Percentiles rank a stretch among this genome's conserved stretches.
These are phyloP conservation scores for Macrophomina tecta DNA, from an alignment of 2,329 filamentous ascomycete genomes.

Conservation along the genomic window DNA sequence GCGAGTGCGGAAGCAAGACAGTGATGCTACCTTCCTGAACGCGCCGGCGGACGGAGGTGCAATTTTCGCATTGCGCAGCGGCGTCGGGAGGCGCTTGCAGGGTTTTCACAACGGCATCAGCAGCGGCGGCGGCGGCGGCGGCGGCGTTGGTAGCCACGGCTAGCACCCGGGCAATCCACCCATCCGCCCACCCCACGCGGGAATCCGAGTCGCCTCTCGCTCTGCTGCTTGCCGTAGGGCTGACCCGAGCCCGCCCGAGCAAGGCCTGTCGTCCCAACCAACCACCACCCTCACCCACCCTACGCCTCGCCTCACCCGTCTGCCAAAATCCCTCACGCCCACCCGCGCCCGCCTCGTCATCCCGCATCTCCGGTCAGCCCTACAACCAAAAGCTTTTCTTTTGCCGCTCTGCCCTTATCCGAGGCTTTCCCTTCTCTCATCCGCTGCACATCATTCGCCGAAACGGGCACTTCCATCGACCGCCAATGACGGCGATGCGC, in stretches of 20 bases:
- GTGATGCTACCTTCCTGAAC: background rate
- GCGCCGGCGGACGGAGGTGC: background rate
- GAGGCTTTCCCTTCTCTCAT: background rate
- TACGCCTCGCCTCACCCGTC: background rate
- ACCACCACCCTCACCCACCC: background rate
- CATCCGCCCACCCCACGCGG: constrained; percentile 10
- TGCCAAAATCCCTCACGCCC: constrained; percentile 18
- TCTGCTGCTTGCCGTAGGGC: background rate
- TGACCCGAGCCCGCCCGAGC: constrained; percentile 18
- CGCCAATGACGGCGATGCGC: background rate
- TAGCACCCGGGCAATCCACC: background rate
- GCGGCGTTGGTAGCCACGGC: no score
- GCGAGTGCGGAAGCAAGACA: background rate
- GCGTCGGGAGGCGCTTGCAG: background rate
- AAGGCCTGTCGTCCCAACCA: background rate
- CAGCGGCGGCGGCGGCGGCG: background rate
- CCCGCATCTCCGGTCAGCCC: constrained; percentile 22
- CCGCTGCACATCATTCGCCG: constrained; percentile 19
- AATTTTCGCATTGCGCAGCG: background rate
- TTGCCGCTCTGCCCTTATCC: background rate
- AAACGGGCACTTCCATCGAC: background rate
- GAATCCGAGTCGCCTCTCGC: background rate
- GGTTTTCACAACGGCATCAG: background rate
- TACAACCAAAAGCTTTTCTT: background rate
- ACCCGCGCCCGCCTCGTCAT: constrained; percentile 9